Evolutionary conservation across 2,329 filamentous ascomycete species (phyloP).

Genomic region (Ophiostoma pallidulum): DNA sequence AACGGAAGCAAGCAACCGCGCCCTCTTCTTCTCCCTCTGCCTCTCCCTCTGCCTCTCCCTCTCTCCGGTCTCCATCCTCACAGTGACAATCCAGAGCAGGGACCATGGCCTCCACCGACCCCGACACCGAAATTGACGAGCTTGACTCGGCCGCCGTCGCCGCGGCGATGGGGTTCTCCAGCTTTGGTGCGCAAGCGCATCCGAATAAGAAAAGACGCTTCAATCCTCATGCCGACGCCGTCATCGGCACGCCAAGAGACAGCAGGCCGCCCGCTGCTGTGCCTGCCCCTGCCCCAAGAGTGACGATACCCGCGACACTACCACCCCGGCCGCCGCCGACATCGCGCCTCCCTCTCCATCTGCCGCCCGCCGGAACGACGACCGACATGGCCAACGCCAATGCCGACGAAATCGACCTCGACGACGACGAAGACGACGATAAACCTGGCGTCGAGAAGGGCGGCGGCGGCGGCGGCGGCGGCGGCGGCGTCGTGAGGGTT

Average conservation of each 20-base stretch:
- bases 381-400: constrained; percentile 21
- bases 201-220: constrained; percentile 59
- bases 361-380: background rate
- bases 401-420: constrained; percentile 36
- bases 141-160: constrained; percentile 47
- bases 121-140: constrained; percentile 18
- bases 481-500: background rate
- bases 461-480: background rate
- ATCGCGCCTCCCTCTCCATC: constrained; percentile 17
- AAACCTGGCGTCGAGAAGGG: constrained; percentile 4
- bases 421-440: constrained; percentile 26
- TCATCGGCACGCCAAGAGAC: constrained; percentile 26
- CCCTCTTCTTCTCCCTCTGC: background rate
- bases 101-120: background rate
- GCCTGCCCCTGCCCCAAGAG: background rate
- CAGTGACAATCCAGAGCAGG: too few species aligned
- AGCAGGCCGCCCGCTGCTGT: constrained; percentile 10
- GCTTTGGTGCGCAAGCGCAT: constrained; percentile 50
- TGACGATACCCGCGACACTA: background rate
- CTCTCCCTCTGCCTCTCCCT: too few species aligned
- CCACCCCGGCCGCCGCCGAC: constrained; percentile 9
- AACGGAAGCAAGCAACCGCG: too few species aligned
- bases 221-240: constrained; percentile 46
- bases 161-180: constrained; percentile 62
- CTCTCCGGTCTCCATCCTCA: too few species aligned